These are phyloP conservation scores for Wilhelminamyces savonicus DNA, from an alignment of 805 yeast genomes.

Conservation along the genomic window DNA sequence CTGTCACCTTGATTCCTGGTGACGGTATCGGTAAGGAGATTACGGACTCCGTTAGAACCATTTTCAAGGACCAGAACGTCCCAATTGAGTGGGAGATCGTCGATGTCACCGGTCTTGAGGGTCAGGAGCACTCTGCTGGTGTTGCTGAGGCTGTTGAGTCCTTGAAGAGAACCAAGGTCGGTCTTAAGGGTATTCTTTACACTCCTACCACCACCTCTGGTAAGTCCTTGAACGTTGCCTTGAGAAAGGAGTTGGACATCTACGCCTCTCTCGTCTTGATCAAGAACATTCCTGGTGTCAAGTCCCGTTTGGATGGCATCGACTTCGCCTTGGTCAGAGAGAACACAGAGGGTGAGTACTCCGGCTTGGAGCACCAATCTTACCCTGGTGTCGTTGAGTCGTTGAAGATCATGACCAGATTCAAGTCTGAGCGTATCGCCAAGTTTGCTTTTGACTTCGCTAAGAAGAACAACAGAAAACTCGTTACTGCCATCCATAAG, in stretches of 20 bases:
- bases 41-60: conserved; percentile 86
- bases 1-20: conserved; percentile 94
- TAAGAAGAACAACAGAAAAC: conserved; percentile 80
- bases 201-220: conserved; percentile 77
- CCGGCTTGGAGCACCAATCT: conserved; percentile 96
- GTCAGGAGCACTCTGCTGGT: conserved; percentile 45
- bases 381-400: conserved; percentile 98
- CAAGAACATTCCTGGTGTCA: conserved; percentile 90
- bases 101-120: conserved; percentile 42
- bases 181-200: conserved; percentile 92
- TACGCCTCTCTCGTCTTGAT: conserved; percentile 92
- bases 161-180: conserved; percentile 92
- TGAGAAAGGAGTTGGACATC: conserved; percentile 93
- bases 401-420: conserved; percentile 87
- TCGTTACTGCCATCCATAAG: conserved; percentile 96
- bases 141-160: conserved; percentile 85
- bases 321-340: conserved; percentile 96
- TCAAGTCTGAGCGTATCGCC: conserved; percentile 95
- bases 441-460: conserved; percentile 97
- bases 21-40: conserved; percentile 98
- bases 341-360: conserved; percentile 98
- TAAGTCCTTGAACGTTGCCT: conserved; percentile 89
- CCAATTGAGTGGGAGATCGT: conserved; percentile 88
- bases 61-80: conserved; percentile 78
- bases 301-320: conserved; percentile 80